Conservation (phyloP, 768 basidiomycete genomes). For the Phaeolepiota aurea region DNA sequence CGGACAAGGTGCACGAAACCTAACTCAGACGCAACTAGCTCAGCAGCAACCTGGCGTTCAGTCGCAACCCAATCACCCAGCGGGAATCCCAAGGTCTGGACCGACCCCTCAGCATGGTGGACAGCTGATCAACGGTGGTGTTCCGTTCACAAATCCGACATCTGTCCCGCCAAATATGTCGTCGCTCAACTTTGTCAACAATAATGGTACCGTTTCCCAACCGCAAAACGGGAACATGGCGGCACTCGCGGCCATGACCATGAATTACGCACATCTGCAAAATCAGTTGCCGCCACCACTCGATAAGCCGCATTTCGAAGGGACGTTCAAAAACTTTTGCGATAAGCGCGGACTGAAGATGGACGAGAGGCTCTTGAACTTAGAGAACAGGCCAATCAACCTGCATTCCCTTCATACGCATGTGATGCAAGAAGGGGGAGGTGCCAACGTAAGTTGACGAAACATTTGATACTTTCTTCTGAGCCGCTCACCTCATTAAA, state of each 20-base stretch:
- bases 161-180: conserved; percentile 4
- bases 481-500: conserved; percentile 5
- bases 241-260: not conserved
- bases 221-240: conserved; percentile 1
- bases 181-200: no score
- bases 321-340: conserved; percentile 40
- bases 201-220: not conserved
- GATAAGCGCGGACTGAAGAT: conserved; percentile 28
- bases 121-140: not conserved
- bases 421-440: conserved; percentile 54
- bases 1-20: not conserved
- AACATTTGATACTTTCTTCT: not conserved
- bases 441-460: conserved; percentile 29
- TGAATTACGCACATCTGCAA: not conserved
- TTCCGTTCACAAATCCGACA: conserved; percentile 7
- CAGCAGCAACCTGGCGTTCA: not conserved
- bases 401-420: conserved; percentile 47
- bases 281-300: conserved; percentile 25
- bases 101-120: not conserved
- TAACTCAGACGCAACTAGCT: not conserved
- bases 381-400: conserved; percentile 53
- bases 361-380: conserved; percentile 30
- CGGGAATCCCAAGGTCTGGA: not conserved
- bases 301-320: conserved; percentile 45
- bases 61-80: not conserved